Evolutionary conservation across 495 filamentous ascomycete genomes (phyloP), one percentile per base, ranked within the genome.

Genomic region (Daldinia childiae): DNA sequence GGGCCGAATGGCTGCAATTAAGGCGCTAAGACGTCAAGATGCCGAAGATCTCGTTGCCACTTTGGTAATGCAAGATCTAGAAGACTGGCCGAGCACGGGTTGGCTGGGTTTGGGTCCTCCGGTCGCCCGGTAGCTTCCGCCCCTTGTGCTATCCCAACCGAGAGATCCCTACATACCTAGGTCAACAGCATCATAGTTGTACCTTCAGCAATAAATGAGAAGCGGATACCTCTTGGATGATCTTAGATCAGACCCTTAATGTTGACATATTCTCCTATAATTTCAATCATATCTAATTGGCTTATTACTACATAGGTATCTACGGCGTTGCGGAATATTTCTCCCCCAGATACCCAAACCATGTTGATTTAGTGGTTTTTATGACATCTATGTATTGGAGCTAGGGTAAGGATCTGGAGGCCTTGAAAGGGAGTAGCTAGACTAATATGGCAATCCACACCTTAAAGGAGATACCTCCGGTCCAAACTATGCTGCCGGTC

Each of bases 1-100:
- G 72, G 72, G 62, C 72, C 72, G 72, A 74, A 74, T 74, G 45
- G 67, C 62, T 67, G 62, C 67, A 66, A 63, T 61, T 17, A 58
- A 58, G 71, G 72, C 72, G 72, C 72, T 74, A 71, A 68, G 62
- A 74, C 62, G 66, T 69, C 62, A 69, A 73, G 69, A 69, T 73
- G 71, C 71, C 71, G 71, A 69, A 69, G 71, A 73, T 73, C 71
- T 73, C 71, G 34, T 73, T 73, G 71, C 71, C 71, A 73, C 71
- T 66, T 48, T 65, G 66, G 71, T 64, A 66, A 73, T 73, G 71
- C 71, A 73, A 73, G 71, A 73, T 73, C 71, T 73, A 29, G 34
- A 58, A 66, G 62, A 69, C 65, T 73, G 65, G 62, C 21, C 59
- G 64, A 73, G 30, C 48, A 41, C 58, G 50, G 50, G 62, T 65